Conservation (phyloP, 1,139 yeast species). For the Saccharomycopsis crataegensis region DNA sequence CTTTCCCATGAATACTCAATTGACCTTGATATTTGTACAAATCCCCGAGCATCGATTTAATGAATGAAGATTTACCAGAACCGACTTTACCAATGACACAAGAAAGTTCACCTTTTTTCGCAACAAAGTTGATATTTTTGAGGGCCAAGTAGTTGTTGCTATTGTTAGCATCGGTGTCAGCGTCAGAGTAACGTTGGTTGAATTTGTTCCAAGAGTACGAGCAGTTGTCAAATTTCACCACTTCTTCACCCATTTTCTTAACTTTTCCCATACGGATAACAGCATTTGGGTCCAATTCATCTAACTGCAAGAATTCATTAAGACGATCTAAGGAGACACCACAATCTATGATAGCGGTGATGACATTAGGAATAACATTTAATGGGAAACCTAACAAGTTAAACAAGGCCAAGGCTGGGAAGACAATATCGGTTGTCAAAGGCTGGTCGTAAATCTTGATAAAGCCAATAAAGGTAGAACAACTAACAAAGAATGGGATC, state of each 20-base stretch:
- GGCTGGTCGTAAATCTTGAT: constrained; percentile 57
- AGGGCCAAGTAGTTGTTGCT: constrained; percentile 42
- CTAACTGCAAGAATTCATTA: constrained; percentile 60
- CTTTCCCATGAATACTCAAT: constrained; percentile 65
- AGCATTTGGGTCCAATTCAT: constrained; percentile 79
- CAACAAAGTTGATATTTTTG: constrained; percentile 57
- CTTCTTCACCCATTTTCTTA: constrained; percentile 52
- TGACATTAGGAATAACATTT: constrained; percentile 88
- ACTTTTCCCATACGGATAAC: constrained; percentile 53
- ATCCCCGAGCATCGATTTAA: constrained; percentile 83
- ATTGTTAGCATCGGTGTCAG: constrained; percentile 1
- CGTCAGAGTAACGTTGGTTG: constrained; percentile 4
- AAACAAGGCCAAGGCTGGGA: constrained; percentile 87
- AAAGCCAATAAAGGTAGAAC: constrained; percentile 84
- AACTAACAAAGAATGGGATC: constrained; percentile 87
- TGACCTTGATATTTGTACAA: constrained; percentile 72
- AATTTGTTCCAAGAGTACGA: constrained; percentile 83
- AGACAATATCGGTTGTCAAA: constrained; percentile 83
- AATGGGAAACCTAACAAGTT: constrained; percentile 86
- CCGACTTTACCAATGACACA: constrained; percentile 95
- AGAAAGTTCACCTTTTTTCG: constrained; percentile 72
- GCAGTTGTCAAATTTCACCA: constrained; percentile 63
- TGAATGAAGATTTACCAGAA: constrained; percentile 80
- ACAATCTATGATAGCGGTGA: constrained; percentile 81
- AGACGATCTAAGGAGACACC: constrained; percentile 81